A percentile compares a stretch with the other conserved stretches of the same genome.
Evolutionary conservation across 352 stramenopile genomes (phyloP).

Genomic region (Globisporangium camurandrum): DNA sequence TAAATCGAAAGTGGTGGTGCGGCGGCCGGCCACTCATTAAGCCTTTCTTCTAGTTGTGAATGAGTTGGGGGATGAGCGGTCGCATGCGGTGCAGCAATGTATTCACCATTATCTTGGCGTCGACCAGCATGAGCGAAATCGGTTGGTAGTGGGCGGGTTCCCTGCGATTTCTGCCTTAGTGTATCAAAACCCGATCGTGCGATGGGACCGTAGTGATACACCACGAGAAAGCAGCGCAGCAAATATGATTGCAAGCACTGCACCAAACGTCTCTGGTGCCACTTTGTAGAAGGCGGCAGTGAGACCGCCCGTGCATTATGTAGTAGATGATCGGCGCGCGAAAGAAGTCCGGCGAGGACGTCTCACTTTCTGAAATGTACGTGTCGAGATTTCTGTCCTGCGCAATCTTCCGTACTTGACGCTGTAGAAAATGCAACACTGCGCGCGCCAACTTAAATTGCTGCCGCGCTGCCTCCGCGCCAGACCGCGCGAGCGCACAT

Average conservation of each 20-base stretch:
- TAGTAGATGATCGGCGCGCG: not conserved
- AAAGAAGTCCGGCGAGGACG: not conserved
- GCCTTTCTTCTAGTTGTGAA: slow-evolving; percentile 14
- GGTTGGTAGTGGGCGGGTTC: slow-evolving; percentile 16
- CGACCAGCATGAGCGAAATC: slow-evolving; percentile 23
- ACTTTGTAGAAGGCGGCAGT: slow-evolving; percentile 20
- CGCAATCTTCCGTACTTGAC: not conserved
- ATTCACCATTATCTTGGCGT: slow-evolving; percentile 16
- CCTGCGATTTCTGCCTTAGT: slow-evolving; percentile 9
- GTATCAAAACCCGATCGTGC: slow-evolving; percentile 12
- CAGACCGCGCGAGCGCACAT: too few relatives aligned
- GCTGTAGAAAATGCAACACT: not conserved
- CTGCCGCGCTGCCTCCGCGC: not conserved
- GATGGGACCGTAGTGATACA: slow-evolving; percentile 11
- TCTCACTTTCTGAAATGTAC: not conserved
- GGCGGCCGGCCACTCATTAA: not conserved
- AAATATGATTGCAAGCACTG: slow-evolving; percentile 17
- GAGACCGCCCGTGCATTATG: slow-evolving; percentile 10
- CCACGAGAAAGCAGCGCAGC: slow-evolving; percentile 10
- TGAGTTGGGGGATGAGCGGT: slow-evolving; percentile 1
- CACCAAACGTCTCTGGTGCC: slow-evolving; percentile 14
- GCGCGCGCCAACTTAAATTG: not conserved
- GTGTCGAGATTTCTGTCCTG: not conserved
- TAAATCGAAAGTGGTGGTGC: slow-evolving; percentile 7
- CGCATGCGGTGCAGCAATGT: slow-evolving; percentile 6